Evolutionary conservation across 1,284 basidiomycete species (phyloP).

Genomic region (Pholiota adiposa): DNA sequence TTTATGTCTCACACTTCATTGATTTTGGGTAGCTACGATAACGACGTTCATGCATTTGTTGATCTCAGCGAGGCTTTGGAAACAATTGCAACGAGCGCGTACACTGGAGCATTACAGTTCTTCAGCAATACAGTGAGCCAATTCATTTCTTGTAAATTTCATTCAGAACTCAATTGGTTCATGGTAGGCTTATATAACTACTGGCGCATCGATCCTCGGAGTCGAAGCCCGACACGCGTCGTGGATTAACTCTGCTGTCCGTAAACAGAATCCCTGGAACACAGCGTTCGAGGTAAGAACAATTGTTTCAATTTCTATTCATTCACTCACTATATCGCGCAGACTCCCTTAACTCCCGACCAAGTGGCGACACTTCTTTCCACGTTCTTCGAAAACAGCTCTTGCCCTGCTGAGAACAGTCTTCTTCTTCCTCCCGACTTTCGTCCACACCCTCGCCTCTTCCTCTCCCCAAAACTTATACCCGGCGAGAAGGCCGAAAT

Average conservation of each 20-base stretch:
- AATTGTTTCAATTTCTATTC: neutral
- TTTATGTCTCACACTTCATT: too few relatives aligned
- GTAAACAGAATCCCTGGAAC: slow-evolving; percentile 55
- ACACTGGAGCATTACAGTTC: slow-evolving; percentile 54
- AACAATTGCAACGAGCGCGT: slow-evolving; percentile 51
- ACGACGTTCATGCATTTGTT: slow-evolving; percentile 52
- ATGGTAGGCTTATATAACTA: slow-evolving; percentile 39
- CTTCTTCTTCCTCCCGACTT: slow-evolving; percentile 33
- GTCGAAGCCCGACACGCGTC: slow-evolving; percentile 51
- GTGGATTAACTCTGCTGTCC: slow-evolving; percentile 56
- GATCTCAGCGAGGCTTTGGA: slow-evolving; percentile 60
- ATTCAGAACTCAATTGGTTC: neutral
- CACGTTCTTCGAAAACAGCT: slow-evolving; percentile 44
- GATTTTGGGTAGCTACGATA: slow-evolving; percentile 45
- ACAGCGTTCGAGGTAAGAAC: slow-evolving; percentile 49
- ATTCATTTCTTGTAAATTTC: neutral
- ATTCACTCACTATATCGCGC: neutral
- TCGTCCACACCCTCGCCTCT: slow-evolving; percentile 19
- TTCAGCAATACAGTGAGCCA: slow-evolving; percentile 39
- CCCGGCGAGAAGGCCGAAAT: slow-evolving; percentile 31
- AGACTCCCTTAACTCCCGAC: slow-evolving; percentile 54
- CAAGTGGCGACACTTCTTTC: slow-evolving; percentile 50
- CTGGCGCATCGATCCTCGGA: slow-evolving; percentile 46
- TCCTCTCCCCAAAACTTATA: slow-evolving; percentile 39
- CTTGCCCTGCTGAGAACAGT: slow-evolving; percentile 54